A percentile compares a stretch with the other conserved stretches of the same genome.
Evolutionary conservation across 164 flowering plant genomes (phyloP).

Genomic region (Umbellularia californica): DNA sequence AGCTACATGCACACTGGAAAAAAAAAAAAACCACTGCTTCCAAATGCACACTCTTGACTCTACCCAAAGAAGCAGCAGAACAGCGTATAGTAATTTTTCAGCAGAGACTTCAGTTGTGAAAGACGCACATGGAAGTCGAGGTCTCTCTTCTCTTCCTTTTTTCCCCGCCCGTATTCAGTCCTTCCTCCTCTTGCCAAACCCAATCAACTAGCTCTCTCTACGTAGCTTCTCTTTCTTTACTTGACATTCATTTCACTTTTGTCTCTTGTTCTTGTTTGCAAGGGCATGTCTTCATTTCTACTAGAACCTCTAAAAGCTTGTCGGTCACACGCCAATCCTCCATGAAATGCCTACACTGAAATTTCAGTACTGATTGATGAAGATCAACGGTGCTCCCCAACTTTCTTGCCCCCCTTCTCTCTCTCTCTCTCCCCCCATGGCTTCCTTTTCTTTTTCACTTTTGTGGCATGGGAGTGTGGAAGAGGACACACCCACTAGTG

Average conservation of each 20-base stretch:
- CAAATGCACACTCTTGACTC: too few relatives aligned
- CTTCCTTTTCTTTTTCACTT: too few relatives aligned
- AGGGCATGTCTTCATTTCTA: not conserved
- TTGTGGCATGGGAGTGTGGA: too few relatives aligned
- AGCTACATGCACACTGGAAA: too few relatives aligned
- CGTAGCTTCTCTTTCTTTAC: not conserved
- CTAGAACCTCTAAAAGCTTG: not conserved
- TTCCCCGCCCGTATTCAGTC: too few relatives aligned
- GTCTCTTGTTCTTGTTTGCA: not conserved
- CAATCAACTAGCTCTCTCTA: not conserved
- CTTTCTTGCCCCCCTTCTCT: too few relatives aligned
- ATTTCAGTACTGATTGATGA: not conserved
- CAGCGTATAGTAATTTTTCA: too few relatives aligned
- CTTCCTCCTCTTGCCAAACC: not conserved
- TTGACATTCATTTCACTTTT: not conserved
- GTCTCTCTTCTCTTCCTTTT: not conserved
- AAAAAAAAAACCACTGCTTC: too few relatives aligned
- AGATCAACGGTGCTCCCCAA: too few relatives aligned
- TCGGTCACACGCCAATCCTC: not conserved
- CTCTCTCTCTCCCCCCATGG: too few relatives aligned
- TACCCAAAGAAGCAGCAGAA: too few relatives aligned
- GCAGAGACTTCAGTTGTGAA: not conserved
- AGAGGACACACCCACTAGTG: not conserved
- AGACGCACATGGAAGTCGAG: not conserved
- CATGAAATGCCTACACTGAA: not conserved